Evolutionary conservation across 2,329 filamentous ascomycete species (phyloP).

Genomic region (Colletotrichum nymphaeae): DNA sequence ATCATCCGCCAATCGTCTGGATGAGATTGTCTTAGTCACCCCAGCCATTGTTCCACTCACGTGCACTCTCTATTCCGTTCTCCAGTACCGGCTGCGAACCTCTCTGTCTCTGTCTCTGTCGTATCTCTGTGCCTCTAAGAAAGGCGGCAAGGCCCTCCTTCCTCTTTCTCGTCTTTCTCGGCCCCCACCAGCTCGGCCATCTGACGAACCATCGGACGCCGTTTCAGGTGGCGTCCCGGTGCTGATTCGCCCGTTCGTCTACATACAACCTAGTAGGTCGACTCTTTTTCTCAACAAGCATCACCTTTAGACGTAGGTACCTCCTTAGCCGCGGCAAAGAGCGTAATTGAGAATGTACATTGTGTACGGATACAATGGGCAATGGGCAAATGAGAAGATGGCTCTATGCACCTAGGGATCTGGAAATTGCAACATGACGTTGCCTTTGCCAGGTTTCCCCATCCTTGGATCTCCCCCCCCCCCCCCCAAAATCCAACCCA

Average conservation of each 20-base stretch:
- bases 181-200: conserved; percentile 5
- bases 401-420: neutral
- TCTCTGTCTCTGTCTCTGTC: too few relatives aligned
- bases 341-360: neutral
- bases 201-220: conserved; percentile 31
- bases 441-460: neutral
- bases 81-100: neutral
- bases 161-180: neutral
- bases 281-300: neutral
- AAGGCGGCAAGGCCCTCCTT: neutral
- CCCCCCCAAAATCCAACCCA: neutral
- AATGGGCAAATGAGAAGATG: neutral
- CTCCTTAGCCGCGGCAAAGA: conserved; percentile 7
- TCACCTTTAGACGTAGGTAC: neutral
- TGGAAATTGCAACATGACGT: conserved; percentile 29
- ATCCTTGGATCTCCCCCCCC: neutral
- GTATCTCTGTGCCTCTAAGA: too few relatives aligned
- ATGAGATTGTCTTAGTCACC: neutral
- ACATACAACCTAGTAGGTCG: too few relatives aligned
- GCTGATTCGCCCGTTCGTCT: conserved; percentile 22
- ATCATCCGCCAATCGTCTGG: conserved; percentile 30
- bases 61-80: too few relatives aligned
- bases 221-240: conserved; percentile 21
- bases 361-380: neutral
- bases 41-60: neutral